phyloP scores from a whole-genome alignment of 768 basidiomycete genomes.

The Saitozyma podzolica region DNA sequence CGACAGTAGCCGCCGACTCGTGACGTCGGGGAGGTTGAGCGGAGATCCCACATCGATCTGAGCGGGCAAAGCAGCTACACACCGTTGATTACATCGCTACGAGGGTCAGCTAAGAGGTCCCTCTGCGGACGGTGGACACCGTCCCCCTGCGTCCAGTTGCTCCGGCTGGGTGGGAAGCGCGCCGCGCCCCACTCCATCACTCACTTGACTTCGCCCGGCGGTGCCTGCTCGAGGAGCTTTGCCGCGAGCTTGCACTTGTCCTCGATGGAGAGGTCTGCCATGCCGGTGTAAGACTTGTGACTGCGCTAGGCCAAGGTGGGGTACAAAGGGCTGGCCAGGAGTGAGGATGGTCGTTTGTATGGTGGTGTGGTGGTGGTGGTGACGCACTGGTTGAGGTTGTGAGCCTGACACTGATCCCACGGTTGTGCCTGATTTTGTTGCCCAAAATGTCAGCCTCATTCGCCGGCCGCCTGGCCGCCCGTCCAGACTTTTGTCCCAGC shows the following conservation, averaged over 20 bases:
- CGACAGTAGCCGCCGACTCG: too few relatives aligned
- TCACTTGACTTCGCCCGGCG: conserved; percentile 88
- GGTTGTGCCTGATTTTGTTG: background rate
- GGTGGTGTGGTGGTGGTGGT: background rate
- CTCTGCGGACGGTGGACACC: background rate
- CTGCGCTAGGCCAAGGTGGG: background rate
- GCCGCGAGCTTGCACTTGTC: conserved; percentile 58
- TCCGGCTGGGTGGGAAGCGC: background rate
- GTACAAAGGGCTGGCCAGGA: background rate
- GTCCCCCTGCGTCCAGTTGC: background rate
- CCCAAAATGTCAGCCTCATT: too few relatives aligned
- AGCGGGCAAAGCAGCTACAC: conserved; percentile 1
- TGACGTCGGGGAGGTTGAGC: conserved; percentile 9
- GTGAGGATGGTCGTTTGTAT: background rate
- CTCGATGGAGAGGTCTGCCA: conserved; percentile 37
- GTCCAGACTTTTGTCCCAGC: background rate
- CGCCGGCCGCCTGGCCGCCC: background rate
- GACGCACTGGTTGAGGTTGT: background rate
- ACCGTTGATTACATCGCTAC: conserved; percentile 83
- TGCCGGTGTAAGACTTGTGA: conserved; percentile 3
- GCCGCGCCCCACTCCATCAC: background rate
- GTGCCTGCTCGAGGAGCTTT: conserved; percentile 79
- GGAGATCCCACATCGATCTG: background rate
- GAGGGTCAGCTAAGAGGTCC: conserved; percentile 9
- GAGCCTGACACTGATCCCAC: background rate